These are phyloP conservation scores for Xylariomycetidae sp. DNA, from an alignment of 2,329 filamentous ascomycete species.

Conservation along the genomic window DNA sequence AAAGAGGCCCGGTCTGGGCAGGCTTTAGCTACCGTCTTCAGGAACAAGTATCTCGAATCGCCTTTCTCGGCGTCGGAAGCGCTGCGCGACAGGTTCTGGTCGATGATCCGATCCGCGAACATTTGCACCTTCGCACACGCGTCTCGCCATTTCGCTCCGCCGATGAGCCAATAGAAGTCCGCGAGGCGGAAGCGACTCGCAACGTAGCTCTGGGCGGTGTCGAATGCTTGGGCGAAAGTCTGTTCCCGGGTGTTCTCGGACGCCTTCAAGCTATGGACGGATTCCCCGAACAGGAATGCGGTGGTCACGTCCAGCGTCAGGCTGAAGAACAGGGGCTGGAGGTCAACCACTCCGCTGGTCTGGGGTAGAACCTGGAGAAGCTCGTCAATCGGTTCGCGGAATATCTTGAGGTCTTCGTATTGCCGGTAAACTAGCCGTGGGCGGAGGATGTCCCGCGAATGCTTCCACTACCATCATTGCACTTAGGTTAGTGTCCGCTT, in stretches of 20 bases:
- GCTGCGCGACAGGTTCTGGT: slow-evolving; percentile 12
- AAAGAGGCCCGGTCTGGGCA: slow-evolving; percentile 14
- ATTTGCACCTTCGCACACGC: slow-evolving; percentile 14
- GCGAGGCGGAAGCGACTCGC: slow-evolving; percentile 14
- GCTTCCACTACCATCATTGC: no score
- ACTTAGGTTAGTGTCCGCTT: no score
- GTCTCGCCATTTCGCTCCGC: slow-evolving; percentile 9
- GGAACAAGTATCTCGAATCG: slow-evolving; percentile 14
- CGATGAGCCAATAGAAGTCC: slow-evolving; percentile 18
- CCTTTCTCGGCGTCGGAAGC: slow-evolving; percentile 4
- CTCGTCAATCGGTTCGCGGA: slow-evolving; percentile 15
- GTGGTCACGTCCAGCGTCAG: slow-evolving; percentile 21
- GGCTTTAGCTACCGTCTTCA: slow-evolving; percentile 14
- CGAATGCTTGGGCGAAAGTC: slow-evolving; percentile 15
- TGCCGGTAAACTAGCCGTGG: slow-evolving; percentile 24
- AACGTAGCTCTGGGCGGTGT: slow-evolving; percentile 15
- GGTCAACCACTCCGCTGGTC: slow-evolving; percentile 12
- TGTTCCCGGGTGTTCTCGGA: slow-evolving; percentile 7
- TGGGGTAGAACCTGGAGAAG: slow-evolving; percentile 12
- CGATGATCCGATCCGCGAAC: slow-evolving; percentile 19
- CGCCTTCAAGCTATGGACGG: slow-evolving; percentile 13
- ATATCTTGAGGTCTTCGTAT: slow-evolving; percentile 17
- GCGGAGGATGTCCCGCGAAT: slow-evolving; percentile 27
- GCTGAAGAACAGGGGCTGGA: slow-evolving; percentile 21
- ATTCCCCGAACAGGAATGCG: slow-evolving; percentile 23